Evolutionary conservation across 2,329 filamentous ascomycete species (phyloP), one percentile per base, ranked within the genome.

Genomic region (Alternaria sp.): DNA sequence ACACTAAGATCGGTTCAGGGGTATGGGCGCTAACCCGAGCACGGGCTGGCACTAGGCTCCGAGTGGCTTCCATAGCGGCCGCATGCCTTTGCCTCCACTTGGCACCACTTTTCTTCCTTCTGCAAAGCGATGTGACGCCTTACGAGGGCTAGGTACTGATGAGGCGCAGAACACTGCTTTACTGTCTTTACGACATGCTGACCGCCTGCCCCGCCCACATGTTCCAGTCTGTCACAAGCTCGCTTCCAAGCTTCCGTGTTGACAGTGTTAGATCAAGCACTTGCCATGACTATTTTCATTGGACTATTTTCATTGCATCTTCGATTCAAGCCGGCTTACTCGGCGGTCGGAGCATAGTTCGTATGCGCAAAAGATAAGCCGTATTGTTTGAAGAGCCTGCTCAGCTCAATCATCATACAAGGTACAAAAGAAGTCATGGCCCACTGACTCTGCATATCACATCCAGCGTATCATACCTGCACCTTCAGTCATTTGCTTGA

Each of bases 341-440:
- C 39, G 53, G 57, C 41, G 12, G 48, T 57, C 14, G 43, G 41
- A 39, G 38, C 46, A 54, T 22, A 42, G 24, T 47, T 46, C 34
- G 46, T 53, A 39, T 48, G 62, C 54, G 51, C 57, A 43, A 51
- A 47, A 32, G 41, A 63, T 42, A 55, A 58, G 62, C 61, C 42
- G 57, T 63, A 46, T 53, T 42, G 46, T 47, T 56, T 22, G 62
- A 52, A 43, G 46, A 32, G 24, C 55, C 46, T 62, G 49, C 51
- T 60, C 51, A 63, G 59, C 54, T 62, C 49, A 26, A 54, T 18
- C 24, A 18, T 18, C 34, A n/a, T 44, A 46, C 11, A 41, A 51
- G 47, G 38, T 60, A 72, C 70, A 71, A 70, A 71, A 72, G 68
- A 66, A 52, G 39, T 57, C 39, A 46, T 44, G 44, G 41, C 54